Conservation (phyloP, 805 yeast species). For the Nakazawaea ishiwadae region DNA sequence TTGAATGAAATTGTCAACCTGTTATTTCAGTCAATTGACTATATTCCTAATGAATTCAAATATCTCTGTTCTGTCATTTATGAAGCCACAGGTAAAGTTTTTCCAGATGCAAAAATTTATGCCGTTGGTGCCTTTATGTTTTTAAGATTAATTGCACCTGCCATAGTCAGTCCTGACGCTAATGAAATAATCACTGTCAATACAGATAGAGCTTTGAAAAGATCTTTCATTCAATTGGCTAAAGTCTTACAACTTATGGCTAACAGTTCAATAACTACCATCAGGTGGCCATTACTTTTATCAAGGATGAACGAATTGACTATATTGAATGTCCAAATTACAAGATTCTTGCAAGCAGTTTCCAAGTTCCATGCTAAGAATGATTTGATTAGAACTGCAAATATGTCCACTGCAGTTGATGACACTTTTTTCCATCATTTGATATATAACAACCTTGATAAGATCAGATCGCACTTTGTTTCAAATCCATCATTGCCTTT, state of each 20-base stretch:
- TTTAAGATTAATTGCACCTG: slow-evolving; percentile 79
- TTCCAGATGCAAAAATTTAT: slow-evolving; percentile 59
- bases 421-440: slow-evolving; percentile 41
- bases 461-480: slow-evolving; percentile 6
- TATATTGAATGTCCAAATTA: slow-evolving; percentile 33
- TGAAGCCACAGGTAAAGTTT: slow-evolving; percentile 50
- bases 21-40: slow-evolving; percentile 48
- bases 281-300: slow-evolving; percentile 59
- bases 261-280: slow-evolving; percentile 63
- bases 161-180: slow-evolving; percentile 82
- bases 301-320: slow-evolving; percentile 35
- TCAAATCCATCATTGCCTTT: slow-evolving; percentile 9
- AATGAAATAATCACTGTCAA: slow-evolving; percentile 21
- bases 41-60: slow-evolving; percentile 68
- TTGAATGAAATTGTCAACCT: slow-evolving; percentile 52
- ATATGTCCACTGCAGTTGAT: slow-evolving; percentile 22
- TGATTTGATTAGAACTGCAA: slow-evolving; percentile 19
- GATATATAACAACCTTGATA: slow-evolving; percentile 45
- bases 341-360: slow-evolving; percentile 33
- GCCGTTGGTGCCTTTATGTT: slow-evolving; percentile 88
- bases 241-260: slow-evolving; percentile 84
- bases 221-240: slow-evolving; percentile 74
- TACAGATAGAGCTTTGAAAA: slow-evolving; percentile 30
- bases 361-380: slow-evolving; percentile 22
- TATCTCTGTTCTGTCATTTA: slow-evolving; percentile 66